Percentiles rank a stretch among this genome's conserved stretches.
Conservation (phyloP, 495 filamentous ascomycete species). For the Letharia lupina region DNA sequence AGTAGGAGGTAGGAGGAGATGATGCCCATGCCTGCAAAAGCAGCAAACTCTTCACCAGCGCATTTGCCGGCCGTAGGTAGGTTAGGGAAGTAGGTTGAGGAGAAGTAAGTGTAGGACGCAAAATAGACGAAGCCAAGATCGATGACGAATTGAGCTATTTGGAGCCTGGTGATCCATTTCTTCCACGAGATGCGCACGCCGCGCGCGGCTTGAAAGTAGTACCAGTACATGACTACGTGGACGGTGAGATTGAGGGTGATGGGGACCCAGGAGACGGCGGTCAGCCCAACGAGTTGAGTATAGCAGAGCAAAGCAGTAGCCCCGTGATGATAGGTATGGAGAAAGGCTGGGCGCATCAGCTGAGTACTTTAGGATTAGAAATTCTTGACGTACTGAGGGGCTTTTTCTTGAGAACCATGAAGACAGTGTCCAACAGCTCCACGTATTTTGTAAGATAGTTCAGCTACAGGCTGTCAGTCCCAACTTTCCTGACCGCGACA, state of each 20-base stretch:
- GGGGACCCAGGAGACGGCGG: slow-evolving; percentile 59
- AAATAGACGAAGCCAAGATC: slow-evolving; percentile 81
- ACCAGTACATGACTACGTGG: slow-evolving; percentile 65
- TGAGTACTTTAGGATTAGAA: background rate
- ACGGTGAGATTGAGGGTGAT: slow-evolving; percentile 61
- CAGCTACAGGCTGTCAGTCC: slow-evolving; percentile 37
- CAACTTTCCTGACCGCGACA: background rate
- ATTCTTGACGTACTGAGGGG: slow-evolving; percentile 44
- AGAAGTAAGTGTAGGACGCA: slow-evolving; percentile 92
- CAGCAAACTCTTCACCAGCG: slow-evolving; percentile 95
- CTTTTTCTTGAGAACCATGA: slow-evolving; percentile 68
- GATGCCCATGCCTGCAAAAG: slow-evolving; percentile 85
- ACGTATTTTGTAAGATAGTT: slow-evolving; percentile 69
- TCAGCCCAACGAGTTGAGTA: slow-evolving; percentile 60
- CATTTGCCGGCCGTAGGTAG: slow-evolving; percentile 77
- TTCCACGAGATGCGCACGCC: slow-evolving; percentile 55
- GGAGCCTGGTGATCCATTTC: slow-evolving; percentile 50
- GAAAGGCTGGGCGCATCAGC: slow-evolving; percentile 44
- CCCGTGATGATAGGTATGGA: slow-evolving; percentile 69
- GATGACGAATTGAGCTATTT: slow-evolving; percentile 52
- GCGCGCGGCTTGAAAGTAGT: slow-evolving; percentile 54
- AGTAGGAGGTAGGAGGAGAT: slow-evolving; percentile 89
- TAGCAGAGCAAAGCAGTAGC: slow-evolving; percentile 65
- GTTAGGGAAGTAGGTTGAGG: slow-evolving; percentile 80
- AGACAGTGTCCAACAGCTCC: slow-evolving; percentile 61